phyloP scores from a whole-genome alignment of 1,284 basidiomycete genomes.

The Mycosarcoma mackinlayi region DNA sequence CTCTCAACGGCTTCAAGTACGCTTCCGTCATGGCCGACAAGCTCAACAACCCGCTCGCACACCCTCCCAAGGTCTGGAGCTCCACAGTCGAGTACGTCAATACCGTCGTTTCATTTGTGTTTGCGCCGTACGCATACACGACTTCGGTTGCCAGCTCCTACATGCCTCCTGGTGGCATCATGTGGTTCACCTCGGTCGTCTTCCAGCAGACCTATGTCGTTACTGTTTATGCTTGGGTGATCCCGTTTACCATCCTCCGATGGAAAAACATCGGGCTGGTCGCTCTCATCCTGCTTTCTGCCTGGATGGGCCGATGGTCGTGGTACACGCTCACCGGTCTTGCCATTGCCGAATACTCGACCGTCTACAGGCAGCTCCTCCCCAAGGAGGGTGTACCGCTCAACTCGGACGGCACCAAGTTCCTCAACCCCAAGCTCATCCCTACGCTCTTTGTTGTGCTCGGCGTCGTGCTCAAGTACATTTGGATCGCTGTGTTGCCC shows the following conservation, averaged over 20 bases:
- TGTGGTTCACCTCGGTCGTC: slow-evolving; percentile 54
- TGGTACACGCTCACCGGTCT: slow-evolving; percentile 61
- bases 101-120: slow-evolving; percentile 47
- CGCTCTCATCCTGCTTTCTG: slow-evolving; percentile 42
- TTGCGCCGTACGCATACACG: slow-evolving; percentile 43
- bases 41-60: slow-evolving; percentile 45
- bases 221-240: slow-evolving; percentile 51
- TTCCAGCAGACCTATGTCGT: slow-evolving; percentile 59
- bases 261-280: slow-evolving; percentile 50
- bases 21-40: slow-evolving; percentile 30
- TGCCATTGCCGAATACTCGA: slow-evolving; percentile 49
- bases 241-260: slow-evolving; percentile 51
- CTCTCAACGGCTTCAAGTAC: slow-evolving; percentile 42
- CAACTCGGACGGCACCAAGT: slow-evolving; percentile 38
- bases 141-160: slow-evolving; percentile 43
- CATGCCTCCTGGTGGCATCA: slow-evolving; percentile 48
- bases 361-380: slow-evolving; percentile 40
- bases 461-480: slow-evolving; percentile 55
- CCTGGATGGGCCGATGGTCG: slow-evolving; percentile 56
- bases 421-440: slow-evolving; percentile 42
- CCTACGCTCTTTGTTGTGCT: slow-evolving; percentile 40
- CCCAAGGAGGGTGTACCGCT: slow-evolving; percentile 41
- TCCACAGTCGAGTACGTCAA: slow-evolving; percentile 52
- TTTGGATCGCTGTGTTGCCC: slow-evolving; percentile 48
- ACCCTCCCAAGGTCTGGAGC: slow-evolving; percentile 47